These are phyloP conservation scores for Dendrobium huoshanense DNA, from an alignment of 106 monocot species.

Conservation along the genomic window DNA sequence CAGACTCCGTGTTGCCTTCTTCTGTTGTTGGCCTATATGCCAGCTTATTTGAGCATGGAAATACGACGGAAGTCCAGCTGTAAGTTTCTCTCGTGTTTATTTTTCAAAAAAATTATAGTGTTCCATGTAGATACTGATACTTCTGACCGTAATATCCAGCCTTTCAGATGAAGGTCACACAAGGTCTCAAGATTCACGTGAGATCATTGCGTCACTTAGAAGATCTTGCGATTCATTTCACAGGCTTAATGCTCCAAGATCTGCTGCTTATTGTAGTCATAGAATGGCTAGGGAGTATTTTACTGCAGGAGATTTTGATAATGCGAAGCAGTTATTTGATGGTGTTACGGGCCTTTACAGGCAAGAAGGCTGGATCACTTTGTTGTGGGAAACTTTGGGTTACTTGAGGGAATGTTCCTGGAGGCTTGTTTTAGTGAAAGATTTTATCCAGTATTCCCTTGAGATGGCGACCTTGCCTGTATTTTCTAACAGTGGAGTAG, in stretches of 20 bases:
- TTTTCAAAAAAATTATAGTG: constrained; percentile 5
- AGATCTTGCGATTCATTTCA: constrained; percentile 79
- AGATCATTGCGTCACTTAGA: constrained; percentile 76
- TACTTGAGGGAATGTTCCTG: constrained; percentile 69
- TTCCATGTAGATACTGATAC: constrained; percentile 17
- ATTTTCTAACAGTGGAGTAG: constrained; percentile 22
- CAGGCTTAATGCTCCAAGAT: constrained; percentile 54
- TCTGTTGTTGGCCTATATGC: constrained; percentile 61
- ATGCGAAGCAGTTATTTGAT: constrained; percentile 74
- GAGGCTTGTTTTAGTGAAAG: constrained; percentile 45
- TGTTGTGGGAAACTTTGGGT: constrained; percentile 86
- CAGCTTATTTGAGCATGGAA: constrained; percentile 78
- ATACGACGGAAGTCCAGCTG: constrained; percentile 45
- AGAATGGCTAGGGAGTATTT: constrained; percentile 82
- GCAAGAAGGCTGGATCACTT: constrained; percentile 81
- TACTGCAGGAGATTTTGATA: constrained; percentile 42
- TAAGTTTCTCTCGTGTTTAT: constrained; percentile 26
- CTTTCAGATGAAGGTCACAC: constrained; percentile 81
- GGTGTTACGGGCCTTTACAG: constrained; percentile 54
- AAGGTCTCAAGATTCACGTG: constrained; percentile 78
- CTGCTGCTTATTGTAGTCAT: constrained; percentile 55
- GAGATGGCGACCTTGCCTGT: constrained; percentile 93
- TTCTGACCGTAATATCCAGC: constrained; percentile 27
- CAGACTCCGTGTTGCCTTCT: constrained; percentile 66
- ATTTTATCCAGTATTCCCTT: constrained; percentile 70